These are phyloP conservation scores for Globisporangium emineosum DNA, from an alignment of 352 stramenopile genomes.

Conservation along the genomic window DNA sequence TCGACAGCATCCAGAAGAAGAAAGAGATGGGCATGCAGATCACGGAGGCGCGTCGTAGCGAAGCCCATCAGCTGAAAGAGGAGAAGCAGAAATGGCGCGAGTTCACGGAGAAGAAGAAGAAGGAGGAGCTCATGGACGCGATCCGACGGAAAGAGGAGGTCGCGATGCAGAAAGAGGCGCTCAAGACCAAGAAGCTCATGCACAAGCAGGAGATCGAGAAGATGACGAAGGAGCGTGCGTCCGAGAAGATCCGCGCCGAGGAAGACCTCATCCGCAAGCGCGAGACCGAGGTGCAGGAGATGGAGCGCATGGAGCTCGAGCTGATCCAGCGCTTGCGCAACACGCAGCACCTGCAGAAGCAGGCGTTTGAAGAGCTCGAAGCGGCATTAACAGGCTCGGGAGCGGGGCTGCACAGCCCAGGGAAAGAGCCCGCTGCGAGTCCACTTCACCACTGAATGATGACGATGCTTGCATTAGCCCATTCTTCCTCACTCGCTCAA, in stretches of 20 bases:
- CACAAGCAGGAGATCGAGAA: constrained; percentile 76
- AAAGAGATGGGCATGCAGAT: constrained; percentile 71
- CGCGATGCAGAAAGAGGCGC: constrained; percentile 57
- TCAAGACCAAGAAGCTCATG: constrained; percentile 62
- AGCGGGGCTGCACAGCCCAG: constrained; percentile 22
- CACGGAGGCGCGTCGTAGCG: constrained; percentile 53
- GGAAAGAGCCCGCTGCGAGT: constrained; percentile 25
- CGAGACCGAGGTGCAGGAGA: constrained; percentile 72
- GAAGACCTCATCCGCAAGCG: constrained; percentile 57
- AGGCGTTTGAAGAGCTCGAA: constrained; percentile 84
- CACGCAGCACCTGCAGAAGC: constrained; percentile 83
- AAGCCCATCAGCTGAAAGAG: constrained; percentile 77
- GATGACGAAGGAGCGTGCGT: constrained; percentile 53
- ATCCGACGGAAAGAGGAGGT: constrained; percentile 74
- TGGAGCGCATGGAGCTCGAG: constrained; percentile 79
- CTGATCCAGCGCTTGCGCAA: constrained; percentile 80
- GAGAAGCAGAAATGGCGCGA: constrained; percentile 81
- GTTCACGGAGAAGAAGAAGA: constrained; percentile 60
- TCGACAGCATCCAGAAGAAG: constrained; percentile 80
- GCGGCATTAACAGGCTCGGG: constrained; percentile 57
- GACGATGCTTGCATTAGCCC: not conserved
- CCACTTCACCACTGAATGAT: constrained; percentile 14
- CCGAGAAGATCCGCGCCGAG: constrained; percentile 61
- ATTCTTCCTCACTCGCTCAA: not conserved
- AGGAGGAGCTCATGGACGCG: constrained; percentile 57